phyloP scores from a whole-genome alignment of 345 rosid genomes.

The Barbarea vulgaris region DNA sequence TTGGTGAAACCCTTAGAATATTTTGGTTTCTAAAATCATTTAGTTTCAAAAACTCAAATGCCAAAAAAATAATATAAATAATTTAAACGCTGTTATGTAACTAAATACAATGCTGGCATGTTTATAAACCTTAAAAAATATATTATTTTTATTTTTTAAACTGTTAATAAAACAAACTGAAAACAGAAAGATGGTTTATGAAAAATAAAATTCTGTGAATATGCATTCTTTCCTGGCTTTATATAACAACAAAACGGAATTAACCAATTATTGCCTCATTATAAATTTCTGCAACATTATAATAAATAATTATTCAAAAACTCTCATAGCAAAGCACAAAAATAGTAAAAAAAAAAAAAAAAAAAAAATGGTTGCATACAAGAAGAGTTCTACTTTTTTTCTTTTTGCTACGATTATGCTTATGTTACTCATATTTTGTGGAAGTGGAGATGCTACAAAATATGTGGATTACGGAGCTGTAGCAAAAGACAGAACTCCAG shows the following conservation, averaged over 20 bases:
- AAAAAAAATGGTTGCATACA: not conserved
- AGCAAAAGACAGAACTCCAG: not conserved
- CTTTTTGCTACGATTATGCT: not conserved
- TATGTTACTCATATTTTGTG: not conserved
- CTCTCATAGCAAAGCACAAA: not conserved
- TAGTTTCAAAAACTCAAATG: no score
- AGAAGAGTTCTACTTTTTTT: not conserved
- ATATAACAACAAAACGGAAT: not conserved
- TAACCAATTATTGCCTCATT: not conserved
- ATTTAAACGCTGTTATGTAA: no score
- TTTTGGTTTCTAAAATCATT: no score
- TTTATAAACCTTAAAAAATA: no score
- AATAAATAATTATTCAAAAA: no score
- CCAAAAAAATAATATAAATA: no score
- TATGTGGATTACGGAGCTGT: not conserved
- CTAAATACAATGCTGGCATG: not conserved
- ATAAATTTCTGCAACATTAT: slow-evolving; percentile 1
- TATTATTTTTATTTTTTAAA: no score
- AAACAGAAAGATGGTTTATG: not conserved
- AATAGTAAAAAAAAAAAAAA: not conserved
- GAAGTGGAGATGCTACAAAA: not conserved
- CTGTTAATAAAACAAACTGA: not conserved
- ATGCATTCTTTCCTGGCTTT: not conserved
- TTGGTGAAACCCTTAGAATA: no score
- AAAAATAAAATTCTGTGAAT: not conserved